Conservation (phyloP, 257 asterid species). For the Osmanthus fragrans region DNA sequence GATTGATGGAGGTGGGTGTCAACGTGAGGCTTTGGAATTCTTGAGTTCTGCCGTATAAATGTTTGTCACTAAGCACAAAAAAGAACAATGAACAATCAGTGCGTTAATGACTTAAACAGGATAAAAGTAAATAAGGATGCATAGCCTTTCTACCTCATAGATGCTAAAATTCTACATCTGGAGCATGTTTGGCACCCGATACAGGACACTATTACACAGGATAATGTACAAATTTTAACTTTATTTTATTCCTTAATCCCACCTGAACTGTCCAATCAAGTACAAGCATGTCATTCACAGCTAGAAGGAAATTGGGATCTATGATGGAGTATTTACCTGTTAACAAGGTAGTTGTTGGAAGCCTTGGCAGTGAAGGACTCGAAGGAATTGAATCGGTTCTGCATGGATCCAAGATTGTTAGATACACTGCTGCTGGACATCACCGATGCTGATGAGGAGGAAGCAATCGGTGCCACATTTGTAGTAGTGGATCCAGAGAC, state of each 20-base stretch:
- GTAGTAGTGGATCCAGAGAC: constrained; percentile 65
- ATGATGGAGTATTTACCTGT: constrained; percentile 35
- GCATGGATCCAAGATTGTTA: constrained; percentile 50
- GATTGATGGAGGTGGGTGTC: constrained; percentile 31
- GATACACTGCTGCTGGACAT: constrained; percentile 50
- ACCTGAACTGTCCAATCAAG: no score
- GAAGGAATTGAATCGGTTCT: constrained; percentile 44
- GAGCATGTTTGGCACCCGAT: no score
- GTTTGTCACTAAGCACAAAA: background rate
- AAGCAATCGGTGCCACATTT: constrained; percentile 53
- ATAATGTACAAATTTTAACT: no score
- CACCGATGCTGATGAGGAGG: constrained; percentile 53
- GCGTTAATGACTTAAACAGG: background rate
- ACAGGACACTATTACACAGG: no score
- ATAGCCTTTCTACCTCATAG: background rate
- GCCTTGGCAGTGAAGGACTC: constrained; percentile 41
- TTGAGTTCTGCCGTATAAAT: constrained; percentile 49
- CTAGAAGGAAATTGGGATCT: background rate
- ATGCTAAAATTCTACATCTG: background rate
- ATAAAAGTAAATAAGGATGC: no score
- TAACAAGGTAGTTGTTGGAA: constrained; percentile 40
- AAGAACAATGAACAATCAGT: background rate
- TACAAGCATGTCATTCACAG: no score
- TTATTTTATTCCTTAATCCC: no score
- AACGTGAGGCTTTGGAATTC: constrained; percentile 48